Percentiles rank a stretch among this genome's conserved stretches.
Evolutionary conservation across 2,329 filamentous ascomycete genomes (phyloP).

Genomic region (Eutypa lata): DNA sequence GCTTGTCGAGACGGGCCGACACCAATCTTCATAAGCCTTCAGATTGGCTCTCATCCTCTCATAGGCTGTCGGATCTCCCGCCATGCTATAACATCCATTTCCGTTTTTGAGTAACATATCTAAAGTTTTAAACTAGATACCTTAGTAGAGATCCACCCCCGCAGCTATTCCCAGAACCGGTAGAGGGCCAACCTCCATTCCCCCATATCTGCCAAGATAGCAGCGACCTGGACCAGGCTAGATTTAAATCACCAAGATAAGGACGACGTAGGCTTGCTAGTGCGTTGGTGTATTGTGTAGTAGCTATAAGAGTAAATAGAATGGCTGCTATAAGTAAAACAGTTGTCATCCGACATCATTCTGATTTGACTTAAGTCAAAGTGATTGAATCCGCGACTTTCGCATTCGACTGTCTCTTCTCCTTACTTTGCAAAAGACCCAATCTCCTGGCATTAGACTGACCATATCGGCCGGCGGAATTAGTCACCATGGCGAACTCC

Average conservation of each 20-base stretch:
- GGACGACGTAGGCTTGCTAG: constrained; percentile 1
- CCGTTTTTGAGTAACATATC: constrained; percentile 1
- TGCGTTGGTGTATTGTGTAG: not conserved
- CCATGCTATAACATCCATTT: constrained; percentile 1
- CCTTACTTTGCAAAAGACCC: constrained; percentile 3
- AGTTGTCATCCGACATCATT: not conserved
- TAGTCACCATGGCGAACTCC: constrained; percentile 4
- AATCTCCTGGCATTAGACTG: not conserved
- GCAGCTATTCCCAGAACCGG: constrained; percentile 1
- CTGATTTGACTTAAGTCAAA: constrained; percentile 1
- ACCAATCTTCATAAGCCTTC: not conserved
- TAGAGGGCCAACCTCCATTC: not conserved
- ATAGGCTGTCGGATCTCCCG: not conserved
- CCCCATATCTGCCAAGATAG: not conserved
- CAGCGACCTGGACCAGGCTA: not conserved
- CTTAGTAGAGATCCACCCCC: constrained; percentile 1
- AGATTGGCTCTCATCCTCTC: constrained; percentile 2
- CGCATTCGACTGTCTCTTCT: not conserved
- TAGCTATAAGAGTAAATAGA: not conserved
- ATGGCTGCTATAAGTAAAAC: constrained; percentile 1
- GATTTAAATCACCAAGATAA: constrained; percentile 3
- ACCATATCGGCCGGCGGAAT: not conserved
- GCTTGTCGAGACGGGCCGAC: too few species aligned
- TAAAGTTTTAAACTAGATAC: too few species aligned
- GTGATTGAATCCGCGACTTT: not conserved